Percentiles rank a stretch among this genome's conserved stretches.
These are phyloP conservation scores for Cyclotella kingstonii DNA, from an alignment of 108 stramenopile species.

Conservation along the genomic window DNA sequence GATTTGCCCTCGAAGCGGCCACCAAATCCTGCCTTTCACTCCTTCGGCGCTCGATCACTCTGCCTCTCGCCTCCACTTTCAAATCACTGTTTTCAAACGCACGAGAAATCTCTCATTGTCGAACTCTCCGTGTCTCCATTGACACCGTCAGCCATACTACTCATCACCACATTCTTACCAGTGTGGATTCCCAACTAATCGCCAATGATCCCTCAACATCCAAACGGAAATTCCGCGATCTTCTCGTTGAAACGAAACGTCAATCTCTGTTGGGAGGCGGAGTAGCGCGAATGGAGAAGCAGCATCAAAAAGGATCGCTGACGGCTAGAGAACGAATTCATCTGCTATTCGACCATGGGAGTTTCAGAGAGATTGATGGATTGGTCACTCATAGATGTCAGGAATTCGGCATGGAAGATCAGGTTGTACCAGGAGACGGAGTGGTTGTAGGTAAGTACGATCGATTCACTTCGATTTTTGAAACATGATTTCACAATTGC, in stretches of 20 bases:
- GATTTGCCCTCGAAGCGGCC: too few relatives aligned
- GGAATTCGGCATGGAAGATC: conserved; percentile 96
- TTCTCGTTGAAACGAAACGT: conserved; percentile 56
- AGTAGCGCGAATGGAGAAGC: conserved; percentile 66
- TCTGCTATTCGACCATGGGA: conserved; percentile 87
- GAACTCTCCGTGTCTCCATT: neutral
- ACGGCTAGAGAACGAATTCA: conserved; percentile 95
- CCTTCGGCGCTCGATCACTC: too few relatives aligned
- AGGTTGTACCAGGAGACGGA: conserved; percentile 93
- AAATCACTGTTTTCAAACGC: too few relatives aligned
- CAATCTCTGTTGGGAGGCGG: conserved; percentile 90
- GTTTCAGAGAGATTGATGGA: conserved; percentile 94
- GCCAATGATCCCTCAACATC: conserved; percentile 56
- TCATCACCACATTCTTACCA: conserved; percentile 29
- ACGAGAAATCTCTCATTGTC: too few relatives aligned
- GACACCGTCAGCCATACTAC: conserved; percentile 1
- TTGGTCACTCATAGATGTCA: conserved; percentile 94
- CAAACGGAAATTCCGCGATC: conserved; percentile 79
- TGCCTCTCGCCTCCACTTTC: too few relatives aligned
- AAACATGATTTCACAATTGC: neutral
- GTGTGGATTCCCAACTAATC: conserved; percentile 3
- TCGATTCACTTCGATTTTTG: neutral
- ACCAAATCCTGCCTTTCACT: too few relatives aligned
- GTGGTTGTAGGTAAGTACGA: conserved; percentile 64
- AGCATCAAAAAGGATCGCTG: conserved; percentile 94